Percentiles rank a stretch among this genome's conserved stretches.
Evolutionary conservation across 1,284 basidiomycete genomes (phyloP).

Genomic region (Tilletia indica): DNA sequence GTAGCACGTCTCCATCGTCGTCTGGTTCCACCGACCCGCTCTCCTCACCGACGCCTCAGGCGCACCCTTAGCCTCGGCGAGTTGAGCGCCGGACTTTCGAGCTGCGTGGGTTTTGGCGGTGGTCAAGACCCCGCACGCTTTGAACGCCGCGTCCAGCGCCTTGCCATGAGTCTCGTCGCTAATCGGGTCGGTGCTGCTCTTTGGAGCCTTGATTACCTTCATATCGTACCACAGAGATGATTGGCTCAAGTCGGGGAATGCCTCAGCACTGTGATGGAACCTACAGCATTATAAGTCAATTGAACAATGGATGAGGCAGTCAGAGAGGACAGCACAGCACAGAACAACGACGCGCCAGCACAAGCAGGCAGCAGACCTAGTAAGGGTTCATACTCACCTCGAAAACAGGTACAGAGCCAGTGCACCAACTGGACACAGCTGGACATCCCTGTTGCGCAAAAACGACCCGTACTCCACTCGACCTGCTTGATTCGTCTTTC

Average conservation of each 20-base stretch:
- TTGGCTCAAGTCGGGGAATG: background rate
- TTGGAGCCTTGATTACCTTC: background rate
- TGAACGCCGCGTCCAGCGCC: background rate
- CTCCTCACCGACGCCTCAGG: background rate
- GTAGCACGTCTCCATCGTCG: background rate
- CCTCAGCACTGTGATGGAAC: background rate
- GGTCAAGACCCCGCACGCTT: background rate
- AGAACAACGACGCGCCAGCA: too few species aligned
- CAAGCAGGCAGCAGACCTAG: too few species aligned
- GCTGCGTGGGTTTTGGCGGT: background rate
- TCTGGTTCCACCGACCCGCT: background rate
- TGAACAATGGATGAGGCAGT: background rate
- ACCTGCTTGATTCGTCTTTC: background rate
- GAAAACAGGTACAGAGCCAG: background rate
- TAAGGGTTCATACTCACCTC: too few species aligned
- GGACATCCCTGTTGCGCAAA: background rate
- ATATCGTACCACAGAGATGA: background rate
- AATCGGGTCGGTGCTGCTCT: background rate
- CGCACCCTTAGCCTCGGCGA: background rate
- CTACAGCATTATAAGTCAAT: background rate
- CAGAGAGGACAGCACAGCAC: background rate
- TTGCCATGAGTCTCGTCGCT: background rate
- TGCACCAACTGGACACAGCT: background rate
- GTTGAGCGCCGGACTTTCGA: background rate
- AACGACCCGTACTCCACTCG: background rate